Evolutionary conservation across 768 basidiomycete species (phyloP).

Genomic region (Xanthoconium stramineum): DNA sequence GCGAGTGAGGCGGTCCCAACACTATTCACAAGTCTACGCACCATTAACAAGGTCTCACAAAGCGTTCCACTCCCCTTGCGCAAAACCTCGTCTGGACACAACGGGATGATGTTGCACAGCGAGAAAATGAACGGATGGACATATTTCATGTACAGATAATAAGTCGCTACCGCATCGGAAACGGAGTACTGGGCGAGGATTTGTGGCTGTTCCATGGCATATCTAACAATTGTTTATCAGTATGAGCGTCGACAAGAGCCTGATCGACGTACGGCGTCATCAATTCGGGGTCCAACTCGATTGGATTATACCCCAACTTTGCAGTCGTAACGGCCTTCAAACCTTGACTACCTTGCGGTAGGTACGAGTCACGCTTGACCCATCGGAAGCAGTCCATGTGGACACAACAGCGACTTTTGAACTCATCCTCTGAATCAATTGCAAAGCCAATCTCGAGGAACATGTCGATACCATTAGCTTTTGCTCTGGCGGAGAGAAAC

Average conservation of each 20-base stretch:
- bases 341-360: slow-evolving; percentile 98
- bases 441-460: slow-evolving; percentile 91
- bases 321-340: slow-evolving; percentile 96
- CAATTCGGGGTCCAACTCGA: slow-evolving; percentile 95
- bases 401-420: slow-evolving; percentile 85
- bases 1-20: slow-evolving; percentile 1
- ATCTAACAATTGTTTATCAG: slow-evolving; percentile 44
- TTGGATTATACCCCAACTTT: slow-evolving; percentile 95
- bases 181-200: slow-evolving; percentile 95
- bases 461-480: slow-evolving; percentile 93
- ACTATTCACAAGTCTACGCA: slow-evolving; percentile 34
- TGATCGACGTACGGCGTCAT: slow-evolving; percentile 87
- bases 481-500: slow-evolving; percentile 83
- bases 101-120: slow-evolving; percentile 96
- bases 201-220: slow-evolving; percentile 95
- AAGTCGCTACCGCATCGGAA: slow-evolving; percentile 99
- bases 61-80: slow-evolving; percentile 95
- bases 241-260: neutral
- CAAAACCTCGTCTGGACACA: slow-evolving; percentile 94
- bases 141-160: slow-evolving; percentile 99
- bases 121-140: slow-evolving; percentile 99
- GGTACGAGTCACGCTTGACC: slow-evolving; percentile 98
- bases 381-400: slow-evolving; percentile 99
- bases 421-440: slow-evolving; percentile 91
- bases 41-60: slow-evolving; percentile 98